Evolutionary conservation across 1,139 yeast genomes (phyloP), one percentile per base, ranked within the genome.

Genomic region (Pichia kudriavzevii): DNA sequence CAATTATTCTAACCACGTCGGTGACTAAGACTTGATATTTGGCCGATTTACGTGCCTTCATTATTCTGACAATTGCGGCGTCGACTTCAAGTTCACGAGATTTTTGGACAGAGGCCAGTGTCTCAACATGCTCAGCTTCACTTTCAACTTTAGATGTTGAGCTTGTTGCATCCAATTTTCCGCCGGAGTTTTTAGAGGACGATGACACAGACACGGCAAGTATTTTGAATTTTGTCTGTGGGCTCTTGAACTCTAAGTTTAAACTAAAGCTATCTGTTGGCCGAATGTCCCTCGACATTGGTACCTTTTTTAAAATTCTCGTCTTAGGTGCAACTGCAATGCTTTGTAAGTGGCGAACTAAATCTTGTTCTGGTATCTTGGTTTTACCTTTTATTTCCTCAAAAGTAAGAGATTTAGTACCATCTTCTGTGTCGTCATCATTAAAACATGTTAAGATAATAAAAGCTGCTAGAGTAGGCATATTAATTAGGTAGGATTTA

Each of bases 21-120:
- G 70, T 72, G 15, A 83, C 63, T 38, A 88, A 64, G 39, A 79
- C 79, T 44, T 75, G 74, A 53, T 82, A 91, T 26, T 60, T 65
- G 36, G 80, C 52, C 0, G 67, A 59, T 48, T 77, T 79, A 24
- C 88, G 64, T 1, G 83, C 69, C 55, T 91, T 91, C 91, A 91
- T 79, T 9, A 81, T 74, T 36, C 97, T 68, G 2, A 88, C 95
- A 38, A 88, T 73, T 0, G 95, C 94, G 1, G 97, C 96, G 50
- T 84, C 93, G 3, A 83, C 67, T 49, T 79, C 85, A 38, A 69
- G 67, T 44, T 74, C 59, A 34, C 83, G 61, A 7, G 72, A 63
- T 40, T 55, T 64, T 51, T 55, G 70, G 47, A 62, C 61, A 21
- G 59, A 56, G 26, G 60, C 64, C 53, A 61, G 48, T 1, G 69